Evolutionary conservation across 257 asterid genomes (phyloP).

Genomic region (Solanum virginianum): DNA sequence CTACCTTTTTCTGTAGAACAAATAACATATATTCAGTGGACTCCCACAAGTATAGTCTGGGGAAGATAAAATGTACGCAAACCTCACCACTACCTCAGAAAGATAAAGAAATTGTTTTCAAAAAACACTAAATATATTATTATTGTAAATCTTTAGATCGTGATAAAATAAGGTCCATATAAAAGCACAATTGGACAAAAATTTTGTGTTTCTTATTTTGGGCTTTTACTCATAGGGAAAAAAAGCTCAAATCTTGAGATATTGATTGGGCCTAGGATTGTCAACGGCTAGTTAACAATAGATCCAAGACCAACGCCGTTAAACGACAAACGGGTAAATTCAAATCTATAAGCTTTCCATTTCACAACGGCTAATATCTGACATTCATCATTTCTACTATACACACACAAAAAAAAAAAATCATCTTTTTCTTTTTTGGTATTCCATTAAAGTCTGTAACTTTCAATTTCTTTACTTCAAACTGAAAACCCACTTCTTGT

Average conservation of each 20-base stretch:
- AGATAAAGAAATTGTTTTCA: no score
- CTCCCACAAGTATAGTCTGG: no score
- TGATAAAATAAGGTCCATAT: no score
- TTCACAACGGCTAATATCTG: constrained; percentile 15
- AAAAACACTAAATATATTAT: no score
- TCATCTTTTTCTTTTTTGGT: not conserved
- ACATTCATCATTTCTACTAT: not conserved
- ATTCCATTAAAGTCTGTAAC: not conserved
- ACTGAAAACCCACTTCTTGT: not conserved
- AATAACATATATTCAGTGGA: no score
- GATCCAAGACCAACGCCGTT: constrained; percentile 10
- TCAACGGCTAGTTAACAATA: constrained; percentile 8
- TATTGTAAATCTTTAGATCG: no score
- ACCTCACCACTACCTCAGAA: no score
- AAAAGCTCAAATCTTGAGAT: not conserved
- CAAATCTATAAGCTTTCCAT: not conserved
- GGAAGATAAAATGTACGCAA: no score
- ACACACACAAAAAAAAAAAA: not conserved
- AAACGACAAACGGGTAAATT: constrained; percentile 6
- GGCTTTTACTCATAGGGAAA: not conserved
- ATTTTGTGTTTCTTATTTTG: not conserved
- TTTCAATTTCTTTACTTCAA: not conserved
- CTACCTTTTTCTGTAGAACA: no score
- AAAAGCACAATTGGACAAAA: no score
- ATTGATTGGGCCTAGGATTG: not conserved